phyloP scores from a whole-genome alignment of 192 early-diverging fungal species.

The Coemansia sp. region DNA sequence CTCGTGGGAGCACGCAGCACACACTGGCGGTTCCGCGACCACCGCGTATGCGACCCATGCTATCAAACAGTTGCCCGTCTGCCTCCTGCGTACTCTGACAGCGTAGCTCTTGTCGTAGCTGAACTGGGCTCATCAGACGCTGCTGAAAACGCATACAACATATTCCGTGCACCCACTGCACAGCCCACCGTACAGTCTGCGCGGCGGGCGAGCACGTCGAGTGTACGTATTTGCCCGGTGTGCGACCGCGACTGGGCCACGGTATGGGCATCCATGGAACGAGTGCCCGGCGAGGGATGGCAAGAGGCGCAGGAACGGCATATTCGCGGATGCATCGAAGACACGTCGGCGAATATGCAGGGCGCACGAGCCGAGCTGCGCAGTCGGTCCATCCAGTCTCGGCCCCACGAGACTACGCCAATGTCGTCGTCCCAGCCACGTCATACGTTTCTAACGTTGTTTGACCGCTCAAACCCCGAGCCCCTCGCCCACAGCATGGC shows the following conservation, averaged over 20 bases:
- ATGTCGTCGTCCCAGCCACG: neutral
- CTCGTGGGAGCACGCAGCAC: constrained; percentile 4
- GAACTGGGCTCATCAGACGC: constrained; percentile 20
- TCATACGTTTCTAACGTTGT: constrained; percentile 4
- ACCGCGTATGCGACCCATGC: constrained; percentile 66
- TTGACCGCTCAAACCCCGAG: constrained; percentile 17
- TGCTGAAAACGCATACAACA: constrained; percentile 37
- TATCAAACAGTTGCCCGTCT: constrained; percentile 29
- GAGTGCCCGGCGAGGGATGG: constrained; percentile 49
- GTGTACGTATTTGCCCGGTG: constrained; percentile 42
- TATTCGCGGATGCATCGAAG: constrained; percentile 41
- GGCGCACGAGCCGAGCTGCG: constrained; percentile 20
- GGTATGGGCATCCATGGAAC: constrained; percentile 31
- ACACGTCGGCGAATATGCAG: constrained; percentile 46
- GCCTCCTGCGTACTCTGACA: constrained; percentile 12
- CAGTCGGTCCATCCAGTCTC: constrained; percentile 20
- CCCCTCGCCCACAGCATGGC: too few relatives aligned
- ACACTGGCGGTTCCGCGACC: constrained; percentile 35
- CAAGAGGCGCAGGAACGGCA: constrained; percentile 55
- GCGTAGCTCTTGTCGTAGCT: constrained; percentile 16
- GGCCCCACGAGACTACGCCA: constrained; percentile 11
- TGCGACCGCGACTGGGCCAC: constrained; percentile 43
- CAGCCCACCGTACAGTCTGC: neutral
- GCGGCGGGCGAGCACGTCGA: constrained; percentile 29
- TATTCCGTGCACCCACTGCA: constrained; percentile 13